phyloP scores from a whole-genome alignment of 2,329 filamentous ascomycete genomes.

The Cordyceps cicadae region DNA sequence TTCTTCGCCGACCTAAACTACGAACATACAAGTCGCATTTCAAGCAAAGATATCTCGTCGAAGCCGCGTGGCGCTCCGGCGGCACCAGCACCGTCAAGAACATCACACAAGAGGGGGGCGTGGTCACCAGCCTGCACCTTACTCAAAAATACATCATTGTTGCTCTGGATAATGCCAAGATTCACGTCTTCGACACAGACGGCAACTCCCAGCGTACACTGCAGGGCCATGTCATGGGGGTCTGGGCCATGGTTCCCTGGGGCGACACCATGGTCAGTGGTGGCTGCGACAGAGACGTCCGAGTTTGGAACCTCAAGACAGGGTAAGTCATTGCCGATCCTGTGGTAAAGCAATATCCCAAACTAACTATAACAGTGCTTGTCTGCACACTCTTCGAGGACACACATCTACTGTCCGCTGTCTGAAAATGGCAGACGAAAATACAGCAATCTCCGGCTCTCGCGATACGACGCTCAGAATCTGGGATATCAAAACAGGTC shows the following conservation, averaged over 20 bases:
- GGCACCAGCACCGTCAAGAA: constrained; percentile 76
- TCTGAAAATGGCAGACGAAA: constrained; percentile 91
- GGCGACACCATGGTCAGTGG: constrained; percentile 91
- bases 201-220: constrained; percentile 82
- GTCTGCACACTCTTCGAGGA: constrained; percentile 76
- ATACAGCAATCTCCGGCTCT: constrained; percentile 92
- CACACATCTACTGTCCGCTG: constrained; percentile 96
- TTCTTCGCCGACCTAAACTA: constrained; percentile 49
- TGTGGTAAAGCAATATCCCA: not conserved
- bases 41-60: constrained; percentile 93
- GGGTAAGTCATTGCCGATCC: constrained; percentile 50
- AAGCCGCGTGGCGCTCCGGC: constrained; percentile 91
- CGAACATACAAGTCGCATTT: constrained; percentile 93
- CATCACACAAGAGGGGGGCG: constrained; percentile 92
- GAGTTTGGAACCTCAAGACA: constrained; percentile 92
- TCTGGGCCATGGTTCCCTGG: constrained; percentile 99
- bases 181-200: constrained; percentile 92
- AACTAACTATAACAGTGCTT: constrained; percentile 41
- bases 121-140: constrained; percentile 90
- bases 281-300: constrained; percentile 90
- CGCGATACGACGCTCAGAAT: constrained; percentile 89
- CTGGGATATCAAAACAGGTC: constrained; percentile 84
- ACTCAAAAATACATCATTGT: constrained; percentile 97
- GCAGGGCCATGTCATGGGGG: constrained; percentile 95
- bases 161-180: constrained; percentile 94